Evolutionary conservation across 1,284 basidiomycete species (phyloP), one percentile per base, ranked within the genome.

Genomic region (Exsudoporus floridanus): DNA sequence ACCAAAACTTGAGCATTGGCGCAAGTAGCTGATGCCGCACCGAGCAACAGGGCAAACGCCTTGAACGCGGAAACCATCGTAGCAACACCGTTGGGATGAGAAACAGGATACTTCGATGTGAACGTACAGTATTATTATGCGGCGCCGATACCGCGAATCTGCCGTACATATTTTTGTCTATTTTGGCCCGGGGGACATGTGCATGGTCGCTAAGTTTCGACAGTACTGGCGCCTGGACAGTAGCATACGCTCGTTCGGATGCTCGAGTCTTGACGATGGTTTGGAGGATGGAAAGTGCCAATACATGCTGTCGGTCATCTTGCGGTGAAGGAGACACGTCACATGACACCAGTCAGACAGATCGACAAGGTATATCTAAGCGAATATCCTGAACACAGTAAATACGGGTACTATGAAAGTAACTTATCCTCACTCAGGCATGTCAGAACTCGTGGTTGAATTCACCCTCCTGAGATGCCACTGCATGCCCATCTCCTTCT

Each of bases 381-480:
- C 16, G 36, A 45, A 36, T n/a, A n/a, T n/a, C n/a, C 35, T 21
- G 31, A 44, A 50, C 34, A 46, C 19, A 41, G 43, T 52, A 48
- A 53, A 45, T 25, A 45, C 38, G 59, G 58, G 53, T 54, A 57
- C 50, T 46, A 38, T 49, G 27, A 36, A 40, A 31, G 34, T 50
- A 35, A 21, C 30, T 49, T 5, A 37, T 35, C n/a, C n/a, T 30
- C 38, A 47, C 16, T n/a, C 18, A 16, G 21, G 42, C 39, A 44
- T 16, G 23, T 71, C 50, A 72, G 52, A 82, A 77, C 55, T 82
- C 70, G 58, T 83, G 81, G 36, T 66, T 71, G 55, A 83, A 75
- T 52, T 77, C 70, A 13, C 71, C 70, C 16, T 70, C 70, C 38
- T 53, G 59, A 18, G 61, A 50, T 34, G 46, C 30, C 28, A 23